These are phyloP conservation scores for Stenogyne calaminthoides DNA, from an alignment of 305 asterid genomes.

Conservation along the genomic window DNA sequence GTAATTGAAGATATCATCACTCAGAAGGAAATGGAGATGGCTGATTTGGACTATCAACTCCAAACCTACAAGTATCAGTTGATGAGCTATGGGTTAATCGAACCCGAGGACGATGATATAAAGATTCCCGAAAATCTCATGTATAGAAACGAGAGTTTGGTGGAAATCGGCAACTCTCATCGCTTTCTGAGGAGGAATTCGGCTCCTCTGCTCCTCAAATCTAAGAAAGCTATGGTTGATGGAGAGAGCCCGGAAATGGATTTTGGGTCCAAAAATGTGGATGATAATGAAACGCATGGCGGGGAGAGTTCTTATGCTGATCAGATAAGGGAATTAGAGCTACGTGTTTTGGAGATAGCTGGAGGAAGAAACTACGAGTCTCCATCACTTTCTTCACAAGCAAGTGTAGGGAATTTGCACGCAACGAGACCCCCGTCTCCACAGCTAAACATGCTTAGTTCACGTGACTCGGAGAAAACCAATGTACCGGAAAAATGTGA, in stretches of 20 bases:
- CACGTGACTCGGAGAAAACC: constrained; percentile 31
- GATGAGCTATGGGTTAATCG: constrained; percentile 64
- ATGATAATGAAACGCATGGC: constrained; percentile 25
- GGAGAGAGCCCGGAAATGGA: constrained; percentile 45
- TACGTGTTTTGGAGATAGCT: constrained; percentile 59
- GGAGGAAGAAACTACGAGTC: constrained; percentile 49
- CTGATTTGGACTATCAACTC: constrained; percentile 73
- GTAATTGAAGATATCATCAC: constrained; percentile 77
- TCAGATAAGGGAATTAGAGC: constrained; percentile 64
- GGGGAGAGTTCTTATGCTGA: constrained; percentile 53
- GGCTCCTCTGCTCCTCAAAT: constrained; percentile 47
- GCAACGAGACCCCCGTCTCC: constrained; percentile 55
- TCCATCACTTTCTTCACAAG: constrained; percentile 46
- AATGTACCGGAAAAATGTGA: constrained; percentile 25
- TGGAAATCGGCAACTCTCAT: constrained; percentile 30
- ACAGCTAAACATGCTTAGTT: constrained; percentile 22
- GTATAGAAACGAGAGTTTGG: constrained; percentile 47
- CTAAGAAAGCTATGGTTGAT: constrained; percentile 47
- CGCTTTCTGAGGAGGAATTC: constrained; percentile 62
- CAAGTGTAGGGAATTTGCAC: constrained; percentile 31
- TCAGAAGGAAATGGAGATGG: constrained; percentile 89
- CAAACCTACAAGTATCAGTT: constrained; percentile 69
- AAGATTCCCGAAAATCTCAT: constrained; percentile 52
- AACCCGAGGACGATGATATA: constrained; percentile 54
- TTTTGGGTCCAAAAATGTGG: constrained; percentile 34